Percentiles rank a stretch among this genome's conserved stretches.
phyloP scores from a whole-genome alignment of 2,329 filamentous ascomycete species.

The Aspergillus ruber region DNA sequence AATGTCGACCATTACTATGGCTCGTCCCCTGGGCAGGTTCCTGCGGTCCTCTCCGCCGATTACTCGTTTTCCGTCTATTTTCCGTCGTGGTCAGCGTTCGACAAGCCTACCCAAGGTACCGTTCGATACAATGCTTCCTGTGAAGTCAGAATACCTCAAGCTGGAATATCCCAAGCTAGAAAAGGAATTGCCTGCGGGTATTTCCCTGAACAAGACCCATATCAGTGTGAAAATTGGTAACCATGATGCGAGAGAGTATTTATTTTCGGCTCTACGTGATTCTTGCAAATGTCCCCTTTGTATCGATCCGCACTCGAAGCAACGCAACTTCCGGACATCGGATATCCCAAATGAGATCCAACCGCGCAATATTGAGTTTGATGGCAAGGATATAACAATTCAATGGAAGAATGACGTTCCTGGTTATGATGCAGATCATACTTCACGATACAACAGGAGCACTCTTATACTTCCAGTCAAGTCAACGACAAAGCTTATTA shows the following conservation, averaged over 20 bases:
- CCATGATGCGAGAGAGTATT: background rate
- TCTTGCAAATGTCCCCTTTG: slow-evolving; percentile 48
- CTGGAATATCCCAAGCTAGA: background rate
- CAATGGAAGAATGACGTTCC: slow-evolving; percentile 56
- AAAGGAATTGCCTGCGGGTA: background rate
- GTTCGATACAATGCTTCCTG: background rate
- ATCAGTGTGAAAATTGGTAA: background rate
- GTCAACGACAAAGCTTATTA: slow-evolving; percentile 12
- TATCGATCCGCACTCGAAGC: slow-evolving; percentile 53
- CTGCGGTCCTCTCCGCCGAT: background rate
- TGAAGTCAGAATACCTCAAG: background rate
- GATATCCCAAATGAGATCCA: slow-evolving; percentile 54
- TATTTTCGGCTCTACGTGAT: background rate
- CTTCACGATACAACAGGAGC: slow-evolving; percentile 25
- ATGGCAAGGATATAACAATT: slow-evolving; percentile 46
- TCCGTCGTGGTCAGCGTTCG: background rate
- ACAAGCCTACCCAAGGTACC: background rate
- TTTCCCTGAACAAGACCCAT: slow-evolving; percentile 3
- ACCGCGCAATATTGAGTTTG: slow-evolving; percentile 29
- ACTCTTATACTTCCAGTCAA: slow-evolving; percentile 10
- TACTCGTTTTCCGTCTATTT: background rate
- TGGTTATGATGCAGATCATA: slow-evolving; percentile 36
- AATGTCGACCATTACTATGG: background rate
- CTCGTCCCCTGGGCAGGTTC: background rate
- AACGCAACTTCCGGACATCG: slow-evolving; percentile 57